These are phyloP conservation scores for Eucalyptus grandis DNA, from an alignment of 345 rosid genomes.

Conservation along the genomic window DNA sequence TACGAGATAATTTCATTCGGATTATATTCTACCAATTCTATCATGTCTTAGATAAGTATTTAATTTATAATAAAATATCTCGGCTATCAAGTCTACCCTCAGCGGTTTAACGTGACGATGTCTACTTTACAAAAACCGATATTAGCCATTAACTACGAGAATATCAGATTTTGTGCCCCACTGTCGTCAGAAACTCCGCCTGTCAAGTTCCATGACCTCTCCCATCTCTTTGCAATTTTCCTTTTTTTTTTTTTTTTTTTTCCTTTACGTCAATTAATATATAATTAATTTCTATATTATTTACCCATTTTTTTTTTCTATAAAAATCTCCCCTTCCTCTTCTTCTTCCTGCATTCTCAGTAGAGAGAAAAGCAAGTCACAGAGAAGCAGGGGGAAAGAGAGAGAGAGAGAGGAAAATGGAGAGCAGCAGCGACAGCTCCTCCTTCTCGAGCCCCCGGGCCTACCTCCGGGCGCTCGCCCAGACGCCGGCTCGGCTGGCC, in stretches of 20 bases:
- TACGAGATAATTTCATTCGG: neutral
- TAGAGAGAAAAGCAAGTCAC: neutral
- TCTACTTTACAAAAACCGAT: neutral
- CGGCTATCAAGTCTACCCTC: neutral
- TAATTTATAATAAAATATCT: too few species aligned
- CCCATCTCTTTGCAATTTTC: neutral
- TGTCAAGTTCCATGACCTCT: neutral
- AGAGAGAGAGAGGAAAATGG: conserved; percentile 12
- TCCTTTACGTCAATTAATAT: too few species aligned
- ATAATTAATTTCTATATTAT: too few species aligned
- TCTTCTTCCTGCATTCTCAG: neutral
- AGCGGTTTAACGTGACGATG: neutral
- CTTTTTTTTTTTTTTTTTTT: too few species aligned
- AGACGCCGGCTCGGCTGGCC: conserved; percentile 60
- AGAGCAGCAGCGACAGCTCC: conserved; percentile 2
- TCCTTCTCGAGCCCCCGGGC: conserved; percentile 51
- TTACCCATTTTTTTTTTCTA: neutral
- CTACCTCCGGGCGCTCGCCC: conserved; percentile 51
- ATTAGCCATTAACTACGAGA: neutral
- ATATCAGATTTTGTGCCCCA: too few species aligned
- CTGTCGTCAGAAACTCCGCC: too few species aligned
- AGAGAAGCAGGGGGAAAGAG: neutral
- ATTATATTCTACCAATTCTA: too few species aligned
- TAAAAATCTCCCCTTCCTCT: neutral
- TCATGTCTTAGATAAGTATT: neutral